These are phyloP conservation scores for Dendrocalamus sinicus DNA, from an alignment of 176 grass and related monocot species.

Conservation along the genomic window DNA sequence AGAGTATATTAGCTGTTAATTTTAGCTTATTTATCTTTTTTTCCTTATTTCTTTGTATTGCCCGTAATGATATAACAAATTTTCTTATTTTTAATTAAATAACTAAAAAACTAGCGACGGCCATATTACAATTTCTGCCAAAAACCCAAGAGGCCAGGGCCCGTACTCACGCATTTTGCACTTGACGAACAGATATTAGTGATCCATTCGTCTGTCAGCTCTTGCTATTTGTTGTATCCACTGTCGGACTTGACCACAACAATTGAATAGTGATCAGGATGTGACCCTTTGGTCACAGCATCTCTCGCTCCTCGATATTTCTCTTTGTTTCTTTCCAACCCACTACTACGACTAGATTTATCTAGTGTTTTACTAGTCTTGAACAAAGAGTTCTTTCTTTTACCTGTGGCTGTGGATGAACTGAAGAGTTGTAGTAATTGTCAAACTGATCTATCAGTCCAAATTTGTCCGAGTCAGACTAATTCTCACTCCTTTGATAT, in stretches of 20 bases:
- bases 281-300: slow-evolving; percentile 44
- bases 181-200: background rate
- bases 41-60: too few relatives aligned
- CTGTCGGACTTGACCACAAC: slow-evolving; percentile 51
- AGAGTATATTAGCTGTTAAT: accelerated
- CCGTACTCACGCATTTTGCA: background rate
- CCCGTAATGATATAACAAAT: too few relatives aligned
- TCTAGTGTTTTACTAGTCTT: background rate
- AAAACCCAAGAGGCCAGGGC: background rate
- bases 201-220: background rate
- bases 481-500: background rate
- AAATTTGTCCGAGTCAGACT: slow-evolving; percentile 31
- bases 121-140: too few relatives aligned
- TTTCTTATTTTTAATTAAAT: too few relatives aligned
- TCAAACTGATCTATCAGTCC: slow-evolving; percentile 30
- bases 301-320: background rate
- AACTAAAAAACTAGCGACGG: too few relatives aligned
- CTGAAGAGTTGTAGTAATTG: background rate
- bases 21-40: too few relatives aligned
- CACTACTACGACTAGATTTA: slow-evolving; percentile 31
- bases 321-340: slow-evolving; percentile 33
- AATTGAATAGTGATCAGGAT: background rate
- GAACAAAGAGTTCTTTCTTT: background rate
- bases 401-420: slow-evolving; percentile 1
- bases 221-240: slow-evolving; percentile 25